These are phyloP conservation scores for Penicillium janthinellum DNA, from an alignment of 2,329 filamentous ascomycete species.

Conservation along the genomic window DNA sequence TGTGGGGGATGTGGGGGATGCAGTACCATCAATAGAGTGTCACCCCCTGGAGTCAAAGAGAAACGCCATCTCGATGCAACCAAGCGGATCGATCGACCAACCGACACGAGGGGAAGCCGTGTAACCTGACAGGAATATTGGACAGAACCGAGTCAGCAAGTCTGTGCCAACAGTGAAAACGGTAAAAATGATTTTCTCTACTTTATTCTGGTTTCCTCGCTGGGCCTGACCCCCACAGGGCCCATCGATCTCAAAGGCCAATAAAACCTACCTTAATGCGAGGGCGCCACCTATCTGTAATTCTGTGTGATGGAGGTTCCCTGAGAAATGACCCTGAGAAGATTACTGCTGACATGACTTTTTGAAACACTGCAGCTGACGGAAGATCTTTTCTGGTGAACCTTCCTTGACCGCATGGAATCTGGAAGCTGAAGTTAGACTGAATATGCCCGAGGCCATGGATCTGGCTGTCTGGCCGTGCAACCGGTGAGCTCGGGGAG, in stretches of 20 bases:
- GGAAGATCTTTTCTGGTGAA: not conserved
- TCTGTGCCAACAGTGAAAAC: not conserved
- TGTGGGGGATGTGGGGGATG: conserved; percentile 28
- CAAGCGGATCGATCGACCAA: conserved; percentile 10
- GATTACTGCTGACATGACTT: conserved; percentile 3
- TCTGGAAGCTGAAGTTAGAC: conserved; percentile 16
- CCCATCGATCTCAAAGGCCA: conserved; percentile 4
- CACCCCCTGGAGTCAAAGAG: conserved; percentile 19
- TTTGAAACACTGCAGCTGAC: conserved; percentile 15
- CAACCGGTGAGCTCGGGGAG: conserved; percentile 13
- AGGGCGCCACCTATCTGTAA: conserved; percentile 9
- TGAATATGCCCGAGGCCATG: conserved; percentile 15
- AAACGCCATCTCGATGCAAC: not conserved
- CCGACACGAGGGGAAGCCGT: conserved; percentile 23
- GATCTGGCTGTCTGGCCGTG: conserved; percentile 7
- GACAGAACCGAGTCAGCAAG: not conserved
- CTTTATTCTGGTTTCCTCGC: not conserved
- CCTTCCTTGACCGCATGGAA: conserved; percentile 24
- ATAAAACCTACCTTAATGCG: conserved; percentile 13
- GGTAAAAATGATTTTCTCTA: conserved; percentile 4
- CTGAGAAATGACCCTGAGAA: conserved; percentile 1
- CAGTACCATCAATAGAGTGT: conserved; percentile 17
- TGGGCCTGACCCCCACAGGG: not conserved
- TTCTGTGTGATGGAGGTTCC: conserved; percentile 11
- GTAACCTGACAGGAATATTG: conserved; percentile 20